Evolutionary conservation across 306 rosid genomes (phyloP).

Genomic region (Castanea sativa): DNA sequence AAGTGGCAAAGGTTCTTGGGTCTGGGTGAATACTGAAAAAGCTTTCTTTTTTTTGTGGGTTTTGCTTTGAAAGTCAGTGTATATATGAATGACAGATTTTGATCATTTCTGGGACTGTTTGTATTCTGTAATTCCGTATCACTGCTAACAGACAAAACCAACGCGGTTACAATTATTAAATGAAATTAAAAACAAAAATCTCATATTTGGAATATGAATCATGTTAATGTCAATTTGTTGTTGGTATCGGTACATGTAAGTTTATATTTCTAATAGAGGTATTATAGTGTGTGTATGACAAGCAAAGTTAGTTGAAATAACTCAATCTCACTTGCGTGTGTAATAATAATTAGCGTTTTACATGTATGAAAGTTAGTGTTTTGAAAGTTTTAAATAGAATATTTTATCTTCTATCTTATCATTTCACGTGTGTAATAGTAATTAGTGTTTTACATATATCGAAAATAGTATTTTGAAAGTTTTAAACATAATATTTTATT

Average conservation of each 20-base stretch:
- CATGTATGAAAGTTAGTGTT: rapidly evolving
- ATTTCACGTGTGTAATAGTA: rapidly evolving
- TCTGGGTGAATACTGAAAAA: not conserved
- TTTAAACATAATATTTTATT: too few species aligned
- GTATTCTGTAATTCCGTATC: too few species aligned
- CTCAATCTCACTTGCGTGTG: rapidly evolving
- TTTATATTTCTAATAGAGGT: too few species aligned
- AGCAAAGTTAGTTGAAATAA: too few species aligned
- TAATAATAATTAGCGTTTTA: rapidly evolving
- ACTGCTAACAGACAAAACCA: not conserved
- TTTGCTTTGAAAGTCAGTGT: not conserved
- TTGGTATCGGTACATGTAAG: too few species aligned
- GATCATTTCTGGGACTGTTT: not conserved
- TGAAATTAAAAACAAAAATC: too few species aligned
- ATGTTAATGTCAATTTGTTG: too few species aligned
- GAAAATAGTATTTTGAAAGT: too few species aligned
- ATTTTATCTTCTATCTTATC: too few species aligned
- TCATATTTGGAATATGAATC: too few species aligned
- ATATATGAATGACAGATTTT: not conserved
- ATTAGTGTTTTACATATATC: rapidly evolving
- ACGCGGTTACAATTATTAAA: not conserved
- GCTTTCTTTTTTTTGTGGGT: not conserved
- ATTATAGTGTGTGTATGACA: too few species aligned
- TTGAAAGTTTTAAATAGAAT: too few species aligned
- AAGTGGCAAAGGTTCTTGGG: not conserved